Evolutionary conservation across 164 flowering plant genomes (phyloP).

Genomic region (Umbilicus rupestris): DNA sequence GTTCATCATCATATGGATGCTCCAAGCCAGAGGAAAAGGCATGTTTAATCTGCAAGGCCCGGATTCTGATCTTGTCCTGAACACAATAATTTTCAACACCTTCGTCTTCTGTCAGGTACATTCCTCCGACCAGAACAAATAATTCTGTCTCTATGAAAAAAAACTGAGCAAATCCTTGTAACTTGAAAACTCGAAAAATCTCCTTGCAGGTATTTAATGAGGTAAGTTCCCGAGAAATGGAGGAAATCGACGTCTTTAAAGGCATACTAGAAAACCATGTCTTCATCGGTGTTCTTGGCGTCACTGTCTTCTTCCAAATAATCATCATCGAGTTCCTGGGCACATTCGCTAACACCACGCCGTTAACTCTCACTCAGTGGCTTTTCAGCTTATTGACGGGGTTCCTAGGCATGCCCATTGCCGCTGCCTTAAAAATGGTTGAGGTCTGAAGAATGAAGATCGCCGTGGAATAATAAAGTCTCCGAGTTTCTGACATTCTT

Average conservation of each 20-base stretch:
- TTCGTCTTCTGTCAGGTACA: slow-evolving; percentile 67
- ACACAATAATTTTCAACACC: slow-evolving; percentile 60
- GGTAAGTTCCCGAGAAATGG: slow-evolving; percentile 54
- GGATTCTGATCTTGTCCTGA: slow-evolving; percentile 31
- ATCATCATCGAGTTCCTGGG: slow-evolving; percentile 48
- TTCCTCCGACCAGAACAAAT: too few relatives aligned
- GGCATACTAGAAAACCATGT: slow-evolving; percentile 41
- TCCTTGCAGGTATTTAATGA: slow-evolving; percentile 43
- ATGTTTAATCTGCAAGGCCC: slow-evolving; percentile 36
- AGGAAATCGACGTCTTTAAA: slow-evolving; percentile 39
- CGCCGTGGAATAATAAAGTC: neutral
- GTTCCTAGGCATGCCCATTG: slow-evolving; percentile 42
- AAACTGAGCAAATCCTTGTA: neutral
- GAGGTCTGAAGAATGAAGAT: slow-evolving; percentile 22
- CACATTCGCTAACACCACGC: slow-evolving; percentile 42
- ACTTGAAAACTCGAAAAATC: neutral
- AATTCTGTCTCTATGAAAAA: too few relatives aligned
- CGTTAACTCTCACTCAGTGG: slow-evolving; percentile 39
- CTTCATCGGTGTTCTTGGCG: slow-evolving; percentile 30
- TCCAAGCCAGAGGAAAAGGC: slow-evolving; percentile 40
- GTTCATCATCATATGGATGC: slow-evolving; percentile 40
- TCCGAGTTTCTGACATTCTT: neutral
- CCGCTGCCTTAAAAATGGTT: slow-evolving; percentile 41
- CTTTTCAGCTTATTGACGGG: slow-evolving; percentile 35
- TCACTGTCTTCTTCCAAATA: slow-evolving; percentile 38